These are phyloP conservation scores for Coemansia erecta DNA, from an alignment of 192 early-diverging fungal genomes.

Conservation along the genomic window DNA sequence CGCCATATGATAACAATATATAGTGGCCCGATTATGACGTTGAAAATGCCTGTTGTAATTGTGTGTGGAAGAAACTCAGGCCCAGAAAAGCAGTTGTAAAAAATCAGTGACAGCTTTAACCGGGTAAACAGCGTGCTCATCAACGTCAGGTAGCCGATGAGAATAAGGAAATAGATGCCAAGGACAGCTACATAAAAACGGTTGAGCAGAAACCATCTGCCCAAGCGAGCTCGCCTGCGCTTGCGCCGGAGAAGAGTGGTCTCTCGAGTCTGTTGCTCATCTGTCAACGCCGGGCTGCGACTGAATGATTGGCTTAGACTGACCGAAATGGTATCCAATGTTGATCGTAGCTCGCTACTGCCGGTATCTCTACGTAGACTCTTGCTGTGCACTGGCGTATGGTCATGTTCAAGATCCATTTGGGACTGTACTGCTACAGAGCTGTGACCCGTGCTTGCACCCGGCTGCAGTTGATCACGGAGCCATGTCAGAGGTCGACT, in stretches of 20 bases:
- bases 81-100: slow-evolving; percentile 38
- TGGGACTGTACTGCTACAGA: too few species aligned
- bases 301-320: not conserved
- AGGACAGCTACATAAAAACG: slow-evolving; percentile 7
- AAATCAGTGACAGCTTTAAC: slow-evolving; percentile 9
- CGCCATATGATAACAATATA: slow-evolving; percentile 24
- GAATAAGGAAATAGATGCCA: not conserved
- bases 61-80: slow-evolving; percentile 14
- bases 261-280: not conserved
- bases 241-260: not conserved
- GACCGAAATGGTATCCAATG: not conserved
- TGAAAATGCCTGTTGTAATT: slow-evolving; percentile 18
- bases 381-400: too few species aligned
- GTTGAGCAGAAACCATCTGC: not conserved
- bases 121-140: slow-evolving; percentile 19
- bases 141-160: slow-evolving; percentile 17
- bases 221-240: slow-evolving; percentile 1
- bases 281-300: not conserved
- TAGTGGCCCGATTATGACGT: slow-evolving; percentile 13
- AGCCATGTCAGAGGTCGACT: too few species aligned
- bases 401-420: too few species aligned
- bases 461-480: not conserved
- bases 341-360: not conserved
- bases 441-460: too few species aligned
- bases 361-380: too few species aligned